Evolutionary conservation across 2,329 filamentous ascomycete genomes (phyloP), one percentile per base, ranked within the genome.

Genomic region (Cordyceps cateniannulata): DNA sequence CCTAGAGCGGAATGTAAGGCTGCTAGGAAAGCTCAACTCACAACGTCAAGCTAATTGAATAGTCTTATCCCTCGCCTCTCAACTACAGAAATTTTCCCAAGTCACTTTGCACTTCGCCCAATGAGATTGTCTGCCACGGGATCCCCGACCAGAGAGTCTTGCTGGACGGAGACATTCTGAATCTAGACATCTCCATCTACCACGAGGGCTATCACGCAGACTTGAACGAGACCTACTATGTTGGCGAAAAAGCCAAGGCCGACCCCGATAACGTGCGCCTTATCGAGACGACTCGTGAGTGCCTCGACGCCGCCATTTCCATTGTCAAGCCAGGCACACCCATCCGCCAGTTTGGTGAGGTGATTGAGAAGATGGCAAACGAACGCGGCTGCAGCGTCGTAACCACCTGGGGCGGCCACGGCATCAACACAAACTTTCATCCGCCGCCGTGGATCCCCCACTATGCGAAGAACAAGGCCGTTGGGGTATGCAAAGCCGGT

Each of bases 31-130:
- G 65, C 62, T 42, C 24, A 53, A 44, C 32, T 62, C 5, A 25
- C 24, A 8, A 27, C 5, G 5, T 18, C 7, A 20, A 3, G 16
- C 56, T 52, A 22, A 60, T 16, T 25, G 44, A 10, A 48, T 64
- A 97, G 93, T 90, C 92, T 10, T 98, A 98, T 72, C 93, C 93
- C 0, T 97, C 93, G 1, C 91, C 93, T 1, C 79, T 98, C 29
- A 97, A 97, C 78, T 98, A 98, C 77, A 89, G 90, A 79, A 82
- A 93, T 74, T 99, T 98, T 77, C 95, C 95, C 65, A 99, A 99
- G 79, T 99, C 95, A 0, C 90, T 97, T 64, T 99, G 95, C 77
- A 98, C 93, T 3, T 98, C 93, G 3, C 78, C 90, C 51, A 99
- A 99, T 79, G 95, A 99, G 76, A 90, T 96, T 65, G 98, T 99